Evolutionary conservation across 2,329 filamentous ascomycete genomes (phyloP).

Genomic region (Aureobasidium sp.): DNA sequence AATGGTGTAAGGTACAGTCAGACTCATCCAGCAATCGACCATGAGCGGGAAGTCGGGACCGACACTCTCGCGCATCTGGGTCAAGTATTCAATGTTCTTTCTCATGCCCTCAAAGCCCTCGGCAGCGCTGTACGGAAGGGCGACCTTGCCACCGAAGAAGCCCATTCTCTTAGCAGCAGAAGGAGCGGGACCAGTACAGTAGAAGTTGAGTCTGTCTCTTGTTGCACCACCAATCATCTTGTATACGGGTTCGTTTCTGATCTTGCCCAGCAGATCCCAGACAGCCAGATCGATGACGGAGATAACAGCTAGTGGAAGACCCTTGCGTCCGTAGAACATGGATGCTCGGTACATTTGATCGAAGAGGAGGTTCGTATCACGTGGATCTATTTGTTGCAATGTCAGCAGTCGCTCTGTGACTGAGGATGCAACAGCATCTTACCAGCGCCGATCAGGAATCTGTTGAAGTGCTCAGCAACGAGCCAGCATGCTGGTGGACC

Average conservation of each 20-base stretch:
- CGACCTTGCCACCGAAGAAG: slow-evolving; percentile 86
- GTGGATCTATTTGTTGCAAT: slow-evolving; percentile 55
- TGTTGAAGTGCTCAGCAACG: slow-evolving; percentile 84
- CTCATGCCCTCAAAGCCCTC: slow-evolving; percentile 74
- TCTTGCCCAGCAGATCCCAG: slow-evolving; percentile 88
- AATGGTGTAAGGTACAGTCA: slow-evolving; percentile 89
- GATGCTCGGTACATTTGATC: slow-evolving; percentile 95
- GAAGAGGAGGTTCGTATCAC: slow-evolving; percentile 85
- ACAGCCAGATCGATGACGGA: slow-evolving; percentile 89
- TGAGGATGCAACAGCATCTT: slow-evolving; percentile 17
- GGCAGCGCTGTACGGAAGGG: slow-evolving; percentile 80
- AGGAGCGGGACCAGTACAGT: slow-evolving; percentile 88
- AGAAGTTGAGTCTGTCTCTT: slow-evolving; percentile 75
- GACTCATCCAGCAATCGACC: slow-evolving; percentile 95
- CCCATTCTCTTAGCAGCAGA: slow-evolving; percentile 74
- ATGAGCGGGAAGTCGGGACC: slow-evolving; percentile 88
- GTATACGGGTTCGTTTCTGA: slow-evolving; percentile 88
- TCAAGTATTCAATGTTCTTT: slow-evolving; percentile 86
- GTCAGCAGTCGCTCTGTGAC: slow-evolving; percentile 14
- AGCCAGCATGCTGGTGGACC: slow-evolving; percentile 92
- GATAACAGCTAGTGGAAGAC: slow-evolving; percentile 81
- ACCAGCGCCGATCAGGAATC: slow-evolving; percentile 78
- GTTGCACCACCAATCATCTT: slow-evolving; percentile 90
- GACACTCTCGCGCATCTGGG: slow-evolving; percentile 74
- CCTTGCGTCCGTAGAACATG: slow-evolving; percentile 96